Conservation (phyloP, 306 rosid species). For the Cyclanthera cordifolia region DNA sequence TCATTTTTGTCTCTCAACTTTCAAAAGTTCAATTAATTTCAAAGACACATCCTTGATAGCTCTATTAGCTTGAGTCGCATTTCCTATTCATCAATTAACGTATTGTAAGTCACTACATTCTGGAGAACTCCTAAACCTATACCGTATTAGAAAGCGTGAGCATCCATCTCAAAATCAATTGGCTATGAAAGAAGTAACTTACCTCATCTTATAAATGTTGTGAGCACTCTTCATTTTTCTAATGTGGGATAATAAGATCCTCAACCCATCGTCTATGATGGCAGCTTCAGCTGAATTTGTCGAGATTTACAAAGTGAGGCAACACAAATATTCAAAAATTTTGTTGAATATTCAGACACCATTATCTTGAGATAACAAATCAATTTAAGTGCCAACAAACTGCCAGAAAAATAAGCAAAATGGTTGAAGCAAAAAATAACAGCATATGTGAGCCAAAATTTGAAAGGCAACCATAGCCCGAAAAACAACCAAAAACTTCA, state of each 20-base stretch:
- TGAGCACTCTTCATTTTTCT: too few relatives aligned
- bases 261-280: slow-evolving; percentile 45
- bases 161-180: too few relatives aligned
- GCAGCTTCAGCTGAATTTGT: slow-evolving; percentile 41
- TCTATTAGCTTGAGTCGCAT: slow-evolving; percentile 50
- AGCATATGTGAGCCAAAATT: background rate
- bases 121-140: slow-evolving; percentile 59
- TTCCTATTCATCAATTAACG: slow-evolving; percentile 58
- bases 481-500: background rate
- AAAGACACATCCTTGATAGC: slow-evolving; percentile 46
- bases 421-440: background rate
- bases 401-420: background rate
- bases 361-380: slow-evolving; percentile 11
- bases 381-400: background rate
- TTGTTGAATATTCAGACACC: slow-evolving; percentile 46
- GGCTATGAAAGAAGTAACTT: too few relatives aligned
- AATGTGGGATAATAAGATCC: too few relatives aligned
- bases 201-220: too few relatives aligned
- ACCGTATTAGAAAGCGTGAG: too few relatives aligned
- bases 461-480: background rate
- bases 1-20: too few relatives aligned
- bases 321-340: slow-evolving; percentile 50
- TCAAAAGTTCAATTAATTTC: too few relatives aligned
- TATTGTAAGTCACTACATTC: slow-evolving; percentile 54
- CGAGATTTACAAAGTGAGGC: slow-evolving; percentile 41